Conservation (phyloP, 1,284 basidiomycete genomes). For the Pseudomicrostroma phylloplanum region DNA sequence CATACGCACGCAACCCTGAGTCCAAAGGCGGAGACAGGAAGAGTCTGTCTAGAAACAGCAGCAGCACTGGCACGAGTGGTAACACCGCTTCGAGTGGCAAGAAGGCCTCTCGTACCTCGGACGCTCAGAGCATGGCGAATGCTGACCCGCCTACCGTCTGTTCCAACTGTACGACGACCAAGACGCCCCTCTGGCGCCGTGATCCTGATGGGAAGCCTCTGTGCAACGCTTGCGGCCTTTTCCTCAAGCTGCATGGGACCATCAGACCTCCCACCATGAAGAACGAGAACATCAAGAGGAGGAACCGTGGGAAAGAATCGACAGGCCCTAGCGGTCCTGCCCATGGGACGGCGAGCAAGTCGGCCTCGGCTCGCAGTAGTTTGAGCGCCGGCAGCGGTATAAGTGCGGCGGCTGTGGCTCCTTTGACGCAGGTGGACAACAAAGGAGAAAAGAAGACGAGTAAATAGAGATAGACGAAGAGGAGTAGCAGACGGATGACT, state of each 20-base stretch:
- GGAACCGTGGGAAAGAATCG: slow-evolving; percentile 50
- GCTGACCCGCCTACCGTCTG: slow-evolving; percentile 64
- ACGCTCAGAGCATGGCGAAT: slow-evolving; percentile 21
- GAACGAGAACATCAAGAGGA: slow-evolving; percentile 96
- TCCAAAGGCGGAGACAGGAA: background rate
- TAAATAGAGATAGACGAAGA: too few relatives aligned
- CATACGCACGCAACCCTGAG: slow-evolving; percentile 3
- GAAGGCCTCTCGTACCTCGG: background rate
- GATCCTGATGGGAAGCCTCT: slow-evolving; percentile 91
- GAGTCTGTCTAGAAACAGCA: background rate
- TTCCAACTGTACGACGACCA: slow-evolving; percentile 90
- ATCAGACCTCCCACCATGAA: slow-evolving; percentile 86
- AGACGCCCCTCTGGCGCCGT: slow-evolving; percentile 87
- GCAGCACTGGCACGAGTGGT: background rate
- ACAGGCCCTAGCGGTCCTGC: background rate
- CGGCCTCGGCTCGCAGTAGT: too few relatives aligned
- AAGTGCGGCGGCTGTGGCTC: too few relatives aligned
- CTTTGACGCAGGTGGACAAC: too few relatives aligned
- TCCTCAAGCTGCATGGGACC: slow-evolving; percentile 86
- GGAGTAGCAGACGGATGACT: too few relatives aligned
- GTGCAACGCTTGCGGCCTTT: slow-evolving; percentile 56
- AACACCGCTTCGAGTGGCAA: too few relatives aligned
- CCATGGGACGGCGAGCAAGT: too few relatives aligned
- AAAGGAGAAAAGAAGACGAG: too few relatives aligned
- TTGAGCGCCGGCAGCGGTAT: too few relatives aligned